These are phyloP conservation scores for Rutstroemia sp. DNA, from an alignment of 2,329 filamentous ascomycete genomes.

Conservation along the genomic window DNA sequence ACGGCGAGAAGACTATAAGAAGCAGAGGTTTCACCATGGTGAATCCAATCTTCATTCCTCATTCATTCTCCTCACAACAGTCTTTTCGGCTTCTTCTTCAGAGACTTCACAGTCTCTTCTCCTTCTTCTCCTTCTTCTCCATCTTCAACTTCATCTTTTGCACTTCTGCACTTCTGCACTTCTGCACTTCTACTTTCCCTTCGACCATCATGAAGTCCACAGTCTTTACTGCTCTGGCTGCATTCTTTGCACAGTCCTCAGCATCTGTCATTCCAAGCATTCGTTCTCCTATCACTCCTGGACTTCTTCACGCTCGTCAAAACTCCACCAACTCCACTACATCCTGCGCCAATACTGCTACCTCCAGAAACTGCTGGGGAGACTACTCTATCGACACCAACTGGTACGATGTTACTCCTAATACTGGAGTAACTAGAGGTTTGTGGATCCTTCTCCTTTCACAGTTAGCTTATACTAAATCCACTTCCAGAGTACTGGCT, in stretches of 20 bases:
- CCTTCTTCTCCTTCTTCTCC: too few species aligned
- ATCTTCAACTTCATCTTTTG: not conserved
- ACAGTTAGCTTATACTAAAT: conserved; percentile 8
- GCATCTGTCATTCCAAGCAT: conserved; percentile 18
- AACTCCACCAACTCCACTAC: not conserved
- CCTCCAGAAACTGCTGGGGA: conserved; percentile 28
- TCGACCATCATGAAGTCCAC: conserved; percentile 22
- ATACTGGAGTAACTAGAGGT: conserved; percentile 31
- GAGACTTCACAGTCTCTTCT: not conserved
- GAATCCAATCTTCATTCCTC: not conserved
- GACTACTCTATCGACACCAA: conserved; percentile 28
- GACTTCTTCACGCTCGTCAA: conserved; percentile 11
- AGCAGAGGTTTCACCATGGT: not conserved
- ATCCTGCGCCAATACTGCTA: conserved; percentile 25
- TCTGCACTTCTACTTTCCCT: not conserved
- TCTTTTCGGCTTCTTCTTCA: not conserved
- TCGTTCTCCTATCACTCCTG: conserved; percentile 8
- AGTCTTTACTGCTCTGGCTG: conserved; percentile 18
- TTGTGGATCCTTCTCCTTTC: not conserved
- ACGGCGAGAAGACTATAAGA: not conserved
- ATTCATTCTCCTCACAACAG: not conserved
- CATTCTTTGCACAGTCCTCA: conserved; percentile 15
- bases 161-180: not conserved
- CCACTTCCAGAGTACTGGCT: conserved; percentile 21
- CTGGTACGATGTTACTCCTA: conserved; percentile 24